Evolutionary conservation across 2,329 filamentous ascomycete species (phyloP).

Genomic region (Talaromyces sp.): DNA sequence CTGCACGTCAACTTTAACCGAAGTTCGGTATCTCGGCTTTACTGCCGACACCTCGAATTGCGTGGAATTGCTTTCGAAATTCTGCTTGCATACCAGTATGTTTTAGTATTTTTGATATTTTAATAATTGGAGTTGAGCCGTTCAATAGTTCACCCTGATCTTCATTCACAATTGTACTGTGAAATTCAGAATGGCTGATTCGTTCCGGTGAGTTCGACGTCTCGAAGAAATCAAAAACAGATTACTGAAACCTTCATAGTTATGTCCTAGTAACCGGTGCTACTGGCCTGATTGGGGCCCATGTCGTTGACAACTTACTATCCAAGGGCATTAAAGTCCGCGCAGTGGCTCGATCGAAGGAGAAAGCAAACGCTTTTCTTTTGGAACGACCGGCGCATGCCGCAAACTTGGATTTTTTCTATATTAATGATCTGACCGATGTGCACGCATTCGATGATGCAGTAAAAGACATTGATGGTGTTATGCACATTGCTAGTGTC

Average conservation of each 20-base stretch:
- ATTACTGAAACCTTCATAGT: background rate
- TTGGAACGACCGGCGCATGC: background rate
- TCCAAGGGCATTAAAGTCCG: background rate
- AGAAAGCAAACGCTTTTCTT: background rate
- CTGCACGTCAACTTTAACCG: background rate
- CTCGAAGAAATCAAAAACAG: background rate
- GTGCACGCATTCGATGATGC: background rate
- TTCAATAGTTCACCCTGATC: too few relatives aligned
- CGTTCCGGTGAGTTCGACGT: background rate
- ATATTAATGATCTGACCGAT: background rate
- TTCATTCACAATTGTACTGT: background rate
- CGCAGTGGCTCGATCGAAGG: background rate
- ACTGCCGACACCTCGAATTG: too few relatives aligned
- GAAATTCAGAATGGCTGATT: background rate
- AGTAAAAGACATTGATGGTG: background rate
- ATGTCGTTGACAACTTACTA: conserved; percentile 1
- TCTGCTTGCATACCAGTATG: too few relatives aligned
- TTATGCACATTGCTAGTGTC: background rate
- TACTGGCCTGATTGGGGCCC: background rate
- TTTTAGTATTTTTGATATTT: too few relatives aligned
- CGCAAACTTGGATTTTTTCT: background rate
- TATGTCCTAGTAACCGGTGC: conserved; percentile 3
- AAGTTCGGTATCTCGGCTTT: too few relatives aligned
- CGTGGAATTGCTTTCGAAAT: too few relatives aligned
- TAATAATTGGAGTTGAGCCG: too few relatives aligned